Evolutionary conservation across 257 asterid species (phyloP).

Genomic region (Hygrophila difformis): DNA sequence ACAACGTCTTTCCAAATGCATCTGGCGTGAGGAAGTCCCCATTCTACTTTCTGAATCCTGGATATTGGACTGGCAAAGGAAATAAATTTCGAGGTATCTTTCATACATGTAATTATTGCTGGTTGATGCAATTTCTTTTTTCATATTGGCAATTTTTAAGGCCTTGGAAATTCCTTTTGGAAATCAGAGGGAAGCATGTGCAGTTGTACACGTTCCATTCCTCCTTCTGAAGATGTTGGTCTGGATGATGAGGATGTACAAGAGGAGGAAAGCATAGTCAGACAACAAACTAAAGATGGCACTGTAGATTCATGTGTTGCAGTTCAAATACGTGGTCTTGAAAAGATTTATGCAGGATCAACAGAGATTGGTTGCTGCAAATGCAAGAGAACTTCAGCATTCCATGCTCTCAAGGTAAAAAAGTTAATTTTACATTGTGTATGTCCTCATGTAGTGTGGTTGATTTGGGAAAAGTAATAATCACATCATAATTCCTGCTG

Average conservation of each 20-base stretch:
- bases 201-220: constrained; percentile 54
- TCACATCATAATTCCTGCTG: constrained; percentile 1
- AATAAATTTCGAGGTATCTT: constrained; percentile 58
- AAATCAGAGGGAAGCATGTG: constrained; percentile 72
- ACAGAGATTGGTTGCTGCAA: constrained; percentile 54
- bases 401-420: constrained; percentile 90
- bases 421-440: not conserved
- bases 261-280: constrained; percentile 80
- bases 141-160: constrained; percentile 13
- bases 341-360: constrained; percentile 63
- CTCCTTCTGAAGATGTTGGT: constrained; percentile 38
- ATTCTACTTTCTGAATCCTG: constrained; percentile 66
- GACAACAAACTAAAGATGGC: constrained; percentile 56
- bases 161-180: constrained; percentile 12
- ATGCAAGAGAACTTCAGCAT: constrained; percentile 72
- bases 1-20: constrained; percentile 67
- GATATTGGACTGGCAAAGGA: constrained; percentile 95
- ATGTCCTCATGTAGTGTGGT: constrained; percentile 8
- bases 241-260: constrained; percentile 88
- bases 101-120: constrained; percentile 8
- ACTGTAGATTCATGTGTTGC: constrained; percentile 47
- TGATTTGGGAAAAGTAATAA: not conserved
- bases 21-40: constrained; percentile 83
- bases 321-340: constrained; percentile 78
- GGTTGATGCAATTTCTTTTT: constrained; percentile 1